Percentiles rank a stretch among this genome's conserved stretches.
These are phyloP conservation scores for Diutina sp. DNA, from an alignment of 1,139 yeast species.

Conservation along the genomic window DNA sequence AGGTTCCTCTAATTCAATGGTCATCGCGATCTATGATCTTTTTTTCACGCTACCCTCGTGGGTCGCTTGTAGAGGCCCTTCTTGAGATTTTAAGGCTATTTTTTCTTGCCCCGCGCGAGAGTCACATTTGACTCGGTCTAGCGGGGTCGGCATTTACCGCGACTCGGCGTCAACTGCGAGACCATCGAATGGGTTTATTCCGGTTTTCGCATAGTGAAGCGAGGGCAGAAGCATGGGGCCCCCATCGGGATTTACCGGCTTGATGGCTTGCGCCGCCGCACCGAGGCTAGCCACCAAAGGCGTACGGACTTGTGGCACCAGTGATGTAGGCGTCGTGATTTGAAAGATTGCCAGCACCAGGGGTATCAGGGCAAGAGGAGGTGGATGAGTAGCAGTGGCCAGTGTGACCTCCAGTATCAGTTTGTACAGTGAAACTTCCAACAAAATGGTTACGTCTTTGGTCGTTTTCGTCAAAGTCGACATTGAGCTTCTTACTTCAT, in stretches of 20 bases:
- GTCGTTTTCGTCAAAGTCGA: constrained; percentile 78
- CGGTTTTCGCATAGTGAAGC: not conserved
- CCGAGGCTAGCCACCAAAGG: constrained; percentile 23
- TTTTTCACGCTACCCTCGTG: not conserved
- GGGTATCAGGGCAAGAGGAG: constrained; percentile 18
- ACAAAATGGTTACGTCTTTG: constrained; percentile 74
- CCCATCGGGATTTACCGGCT: constrained; percentile 1
- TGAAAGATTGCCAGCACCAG: constrained; percentile 12
- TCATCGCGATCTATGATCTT: constrained; percentile 11
- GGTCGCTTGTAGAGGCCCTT: not conserved
- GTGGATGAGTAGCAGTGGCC: constrained; percentile 4
- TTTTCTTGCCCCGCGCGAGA: not conserved
- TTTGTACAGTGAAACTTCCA: constrained; percentile 43
- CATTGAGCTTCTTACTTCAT: constrained; percentile 70
- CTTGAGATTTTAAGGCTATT: not conserved
- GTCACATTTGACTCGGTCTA: not conserved
- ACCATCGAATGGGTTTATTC: not conserved
- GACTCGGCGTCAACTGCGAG: not conserved
- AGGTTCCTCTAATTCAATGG: constrained; percentile 36
- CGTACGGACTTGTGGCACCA: constrained; percentile 16
- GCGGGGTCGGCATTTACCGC: not conserved
- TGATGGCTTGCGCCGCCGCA: constrained; percentile 7
- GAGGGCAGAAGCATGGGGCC: not conserved
- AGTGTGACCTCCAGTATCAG: constrained; percentile 14
- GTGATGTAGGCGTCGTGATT: constrained; percentile 9